Conservation (phyloP, 805 yeast genomes). For the Teunomyces kruisii region DNA sequence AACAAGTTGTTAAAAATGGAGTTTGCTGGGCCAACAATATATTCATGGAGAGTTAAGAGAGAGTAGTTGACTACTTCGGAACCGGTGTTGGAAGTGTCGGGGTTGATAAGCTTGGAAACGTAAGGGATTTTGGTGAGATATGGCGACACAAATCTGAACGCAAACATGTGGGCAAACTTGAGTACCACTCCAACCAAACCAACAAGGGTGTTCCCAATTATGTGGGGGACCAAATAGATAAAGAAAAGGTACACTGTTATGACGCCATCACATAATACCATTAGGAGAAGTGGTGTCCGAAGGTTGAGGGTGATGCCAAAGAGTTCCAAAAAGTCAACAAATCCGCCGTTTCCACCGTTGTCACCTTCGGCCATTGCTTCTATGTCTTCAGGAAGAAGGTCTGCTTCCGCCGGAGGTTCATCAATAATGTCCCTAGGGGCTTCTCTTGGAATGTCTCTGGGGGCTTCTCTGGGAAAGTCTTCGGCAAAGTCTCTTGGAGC, state of each 20-base stretch:
- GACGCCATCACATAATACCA: constrained; percentile 30
- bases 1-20: constrained; percentile 18
- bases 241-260: constrained; percentile 38
- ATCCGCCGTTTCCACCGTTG: constrained; percentile 14
- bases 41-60: constrained; percentile 12
- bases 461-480: too few species aligned
- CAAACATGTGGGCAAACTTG: neutral
- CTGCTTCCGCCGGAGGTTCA: neutral
- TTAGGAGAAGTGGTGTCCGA: constrained; percentile 35
- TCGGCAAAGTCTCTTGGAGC: too few species aligned
- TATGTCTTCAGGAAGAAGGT: constrained; percentile 12
- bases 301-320: constrained; percentile 36
- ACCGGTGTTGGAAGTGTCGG: neutral
- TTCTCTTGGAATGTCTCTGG: too few species aligned
- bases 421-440: too few species aligned
- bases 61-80: neutral
- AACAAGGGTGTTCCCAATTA: constrained; percentile 33
- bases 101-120: neutral
- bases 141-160: neutral
- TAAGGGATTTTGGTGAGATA: neutral
- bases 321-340: constrained; percentile 31
- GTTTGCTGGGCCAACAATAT: constrained; percentile 19
- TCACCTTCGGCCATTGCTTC: constrained; percentile 11
- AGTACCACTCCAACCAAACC: neutral
- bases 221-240: constrained; percentile 49